phyloP scores from a whole-genome alignment of 2,329 filamentous ascomycete species.

The Fusarium chaquense region DNA sequence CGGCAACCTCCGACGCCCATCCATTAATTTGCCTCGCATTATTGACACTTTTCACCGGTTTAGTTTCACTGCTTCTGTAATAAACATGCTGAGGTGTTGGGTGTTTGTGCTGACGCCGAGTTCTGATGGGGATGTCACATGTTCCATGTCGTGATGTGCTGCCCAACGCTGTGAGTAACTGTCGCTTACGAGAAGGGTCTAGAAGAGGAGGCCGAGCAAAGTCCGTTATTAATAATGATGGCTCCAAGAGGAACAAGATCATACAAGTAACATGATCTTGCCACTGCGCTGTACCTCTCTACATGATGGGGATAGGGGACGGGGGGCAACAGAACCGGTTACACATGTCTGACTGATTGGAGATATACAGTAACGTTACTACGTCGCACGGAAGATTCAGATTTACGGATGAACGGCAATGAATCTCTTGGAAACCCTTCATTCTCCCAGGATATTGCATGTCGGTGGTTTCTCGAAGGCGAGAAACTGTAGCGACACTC shows the following conservation, averaged over 20 bases:
- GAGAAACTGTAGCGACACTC: not conserved
- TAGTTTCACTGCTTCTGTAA: slow-evolving; percentile 34
- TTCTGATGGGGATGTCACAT: slow-evolving; percentile 18
- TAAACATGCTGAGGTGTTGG: not conserved
- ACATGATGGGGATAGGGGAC: not conserved
- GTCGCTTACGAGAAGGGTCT: not conserved
- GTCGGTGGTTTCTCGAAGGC: not conserved
- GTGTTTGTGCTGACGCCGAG: slow-evolving; percentile 9
- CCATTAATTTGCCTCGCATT: slow-evolving; percentile 2
- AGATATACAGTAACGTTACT: not conserved
- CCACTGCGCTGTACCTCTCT: slow-evolving; percentile 4
- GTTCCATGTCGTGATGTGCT: slow-evolving; percentile 18
- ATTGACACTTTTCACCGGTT: slow-evolving; percentile 32
- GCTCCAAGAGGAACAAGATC: not conserved
- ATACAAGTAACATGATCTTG: slow-evolving; percentile 15
- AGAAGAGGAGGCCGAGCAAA: not conserved
- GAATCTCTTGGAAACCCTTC: not conserved
- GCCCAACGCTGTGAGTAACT: not conserved
- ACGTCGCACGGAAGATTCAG: not conserved
- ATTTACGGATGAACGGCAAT: not conserved
- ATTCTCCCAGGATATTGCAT: not conserved
- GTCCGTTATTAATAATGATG: not conserved
- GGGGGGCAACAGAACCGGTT: not conserved
- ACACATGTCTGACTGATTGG: not conserved
- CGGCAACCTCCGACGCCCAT: slow-evolving; percentile 1